Percentiles rank a stretch among this genome's conserved stretches.
phyloP scores from a whole-genome alignment of 2,329 filamentous ascomycete species.

The Neonectria coccinea region DNA sequence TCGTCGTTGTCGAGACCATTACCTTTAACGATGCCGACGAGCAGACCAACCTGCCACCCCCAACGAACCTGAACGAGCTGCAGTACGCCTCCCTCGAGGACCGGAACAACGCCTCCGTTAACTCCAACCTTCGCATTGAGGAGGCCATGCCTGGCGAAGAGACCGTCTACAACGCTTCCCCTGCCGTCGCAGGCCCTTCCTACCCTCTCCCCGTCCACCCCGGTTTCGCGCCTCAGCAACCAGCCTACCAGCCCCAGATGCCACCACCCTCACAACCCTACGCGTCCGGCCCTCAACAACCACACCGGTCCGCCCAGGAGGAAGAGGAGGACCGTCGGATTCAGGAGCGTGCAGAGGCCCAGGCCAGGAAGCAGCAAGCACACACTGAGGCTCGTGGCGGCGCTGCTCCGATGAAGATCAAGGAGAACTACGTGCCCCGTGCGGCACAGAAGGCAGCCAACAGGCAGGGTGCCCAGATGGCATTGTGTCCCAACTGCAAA shows the following conservation, averaged over 20 bases:
- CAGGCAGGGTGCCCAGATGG: slow-evolving; percentile 73
- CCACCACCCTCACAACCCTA: slow-evolving; percentile 55
- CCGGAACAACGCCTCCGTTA: slow-evolving; percentile 89
- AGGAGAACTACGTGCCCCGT: slow-evolving; percentile 90
- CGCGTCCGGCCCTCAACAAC: slow-evolving; percentile 40
- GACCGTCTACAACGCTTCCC: slow-evolving; percentile 66
- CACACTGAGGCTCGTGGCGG: slow-evolving; percentile 81
- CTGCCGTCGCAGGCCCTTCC: slow-evolving; percentile 48
- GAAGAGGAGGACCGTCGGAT: slow-evolving; percentile 74
- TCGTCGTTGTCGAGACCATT: slow-evolving; percentile 94
- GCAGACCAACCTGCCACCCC: slow-evolving; percentile 84
- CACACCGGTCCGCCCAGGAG: slow-evolving; percentile 59
- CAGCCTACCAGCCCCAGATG: slow-evolving; percentile 50
- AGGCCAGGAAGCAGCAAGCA: slow-evolving; percentile 76
- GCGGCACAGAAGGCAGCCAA: slow-evolving; percentile 79
- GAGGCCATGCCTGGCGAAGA: slow-evolving; percentile 91
- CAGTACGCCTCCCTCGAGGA: slow-evolving; percentile 96
- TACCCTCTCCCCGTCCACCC: slow-evolving; percentile 61
- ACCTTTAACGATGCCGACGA: slow-evolving; percentile 92
- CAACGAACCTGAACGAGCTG: slow-evolving; percentile 88
- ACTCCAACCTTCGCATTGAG: slow-evolving; percentile 86
- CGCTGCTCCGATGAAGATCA: slow-evolving; percentile 84
- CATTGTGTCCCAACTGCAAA: slow-evolving; percentile 91
- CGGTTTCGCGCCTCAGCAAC: slow-evolving; percentile 54
- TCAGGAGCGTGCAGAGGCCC: slow-evolving; percentile 70